Conservation (phyloP, 495 filamentous ascomycete species). For the Podospora anserina region DNA sequence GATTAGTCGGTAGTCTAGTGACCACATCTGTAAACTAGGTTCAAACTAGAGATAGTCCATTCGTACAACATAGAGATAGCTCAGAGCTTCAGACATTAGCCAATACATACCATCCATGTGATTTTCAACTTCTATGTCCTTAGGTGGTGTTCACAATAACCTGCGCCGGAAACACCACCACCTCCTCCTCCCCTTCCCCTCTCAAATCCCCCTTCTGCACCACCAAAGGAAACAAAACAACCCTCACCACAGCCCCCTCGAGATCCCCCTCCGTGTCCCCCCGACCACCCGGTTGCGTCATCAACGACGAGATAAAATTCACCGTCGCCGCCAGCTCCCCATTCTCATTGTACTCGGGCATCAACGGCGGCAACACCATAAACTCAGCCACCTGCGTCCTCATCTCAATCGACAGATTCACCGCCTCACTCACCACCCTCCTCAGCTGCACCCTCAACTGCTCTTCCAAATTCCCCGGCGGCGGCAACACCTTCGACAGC, state of each 20-base stretch:
- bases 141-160: conserved; percentile 58
- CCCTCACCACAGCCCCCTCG: conserved; percentile 77
- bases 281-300: conserved; percentile 82
- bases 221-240: conserved; percentile 91
- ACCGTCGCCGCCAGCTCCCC: conserved; percentile 79
- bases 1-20: too few species aligned
- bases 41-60: too few species aligned
- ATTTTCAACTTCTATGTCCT: not conserved
- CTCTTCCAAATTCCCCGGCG: conserved; percentile 66
- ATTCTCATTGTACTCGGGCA: conserved; percentile 88
- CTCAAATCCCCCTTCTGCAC: conserved; percentile 88
- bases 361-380: conserved; percentile 93
- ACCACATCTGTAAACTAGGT: too few species aligned
- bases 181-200: conserved; percentile 82
- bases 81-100: too few species aligned
- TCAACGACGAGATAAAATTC: conserved; percentile 77
- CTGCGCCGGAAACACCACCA: conserved; percentile 89
- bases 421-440: conserved; percentile 79
- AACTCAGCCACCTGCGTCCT: conserved; percentile 94
- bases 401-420: conserved; percentile 90
- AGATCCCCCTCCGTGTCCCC: conserved; percentile 64
- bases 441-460: conserved; percentile 76
- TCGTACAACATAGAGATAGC: too few species aligned
- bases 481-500: conserved; percentile 74
- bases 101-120: too few species aligned